Base-by-base conservation (phyloP, 306 rosid species). In the Carpinus fangiana region DNA sequence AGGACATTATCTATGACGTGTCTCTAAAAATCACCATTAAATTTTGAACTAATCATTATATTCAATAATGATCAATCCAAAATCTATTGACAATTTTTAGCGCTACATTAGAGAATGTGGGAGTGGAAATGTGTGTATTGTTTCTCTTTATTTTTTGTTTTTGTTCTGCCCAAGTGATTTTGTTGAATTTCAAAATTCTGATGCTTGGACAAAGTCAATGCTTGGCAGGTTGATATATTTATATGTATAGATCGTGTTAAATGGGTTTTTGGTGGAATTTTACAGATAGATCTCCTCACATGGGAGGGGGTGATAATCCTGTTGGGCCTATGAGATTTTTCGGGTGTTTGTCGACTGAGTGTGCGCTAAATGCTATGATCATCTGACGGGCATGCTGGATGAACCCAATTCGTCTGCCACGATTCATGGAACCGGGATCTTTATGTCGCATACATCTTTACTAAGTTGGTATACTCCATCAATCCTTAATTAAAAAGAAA, bases 401-500 rank as follows among this genome's bases (percentile, higher is more conserved):
- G 20, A 65, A 51, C 38, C 62, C 34, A 38, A 64, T 7, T 65
- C 41, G 78, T 56, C 57, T 21, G 78, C 78, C 65, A 52, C 73
- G 28, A 76, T 5, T 54, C 20, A 26, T n/a, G 62, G 26, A 23
- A 23, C 26, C 26, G 26, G 26, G 26, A 23, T 23, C 26, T 23
- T 23, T 23, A 23, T 1, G 26, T 23, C 1, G 26, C 26, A 23
- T 23, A 23, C 26, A 23, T 23, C 26, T 23, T 23, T 23, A 23
- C 26, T 23, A 23, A 23, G 26, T 23, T 23, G 26, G 26, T 23
- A 0, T 23, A 23, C 26, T 23, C 26, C 26, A n/a, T n/a, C n/a
- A 23, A 23, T 23, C 26, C 26, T 23, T 1, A 1, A 23, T 23
- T 23, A 23, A 23, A 23, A 23, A 23, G 26, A 23, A 23, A 23